Base-by-base conservation (phyloP, 805 yeast species). In the Monosporozyma solicola region DNA sequence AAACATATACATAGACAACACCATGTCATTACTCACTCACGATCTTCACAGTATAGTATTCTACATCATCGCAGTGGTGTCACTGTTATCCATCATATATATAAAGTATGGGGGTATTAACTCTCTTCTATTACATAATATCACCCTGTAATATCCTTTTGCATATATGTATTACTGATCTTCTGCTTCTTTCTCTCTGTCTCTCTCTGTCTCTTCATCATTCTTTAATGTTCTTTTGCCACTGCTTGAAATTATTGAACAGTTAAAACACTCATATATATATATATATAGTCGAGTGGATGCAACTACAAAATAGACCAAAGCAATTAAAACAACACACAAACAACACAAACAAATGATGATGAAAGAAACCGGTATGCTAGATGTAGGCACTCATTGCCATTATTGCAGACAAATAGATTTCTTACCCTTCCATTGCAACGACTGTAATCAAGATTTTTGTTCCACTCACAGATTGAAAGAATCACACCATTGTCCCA, bases 361-460 rank as follows among this genome's bases (percentile, higher is more conserved):
- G 49, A 24, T 33, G 6, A 32, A 29, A 20, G 70, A 66, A 51
- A 61, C 60, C 3, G 70, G 70, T 7, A 67, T 67, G 70, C 55
- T 67, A 15, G 71, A 67, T 55, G 71, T 66, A n/a, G 71, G 71
- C 1, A 64, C 64, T 31, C 71, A 67, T 49, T 67, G 71, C 53
- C 52, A 54, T 20, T 66, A 56, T 51, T 67, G 71, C 50, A 53
- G 65, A 44, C 65, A 67, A 51, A 29, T 66, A 8, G 71, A 67
- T 51, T 67, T 67, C 49, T 53, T 67, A 32, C 71, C 71, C 6
- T 67, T 67, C 55, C 67, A 65, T 51, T 67, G 71, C 52, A 49
- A 55, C 5, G 54, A 39, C 31, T 67, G 71, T 52, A 51, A 61
- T 37, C 57, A 59, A 10, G 66, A 65, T 54, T 66, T 65, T 47